Percentiles rank a stretch among this genome's conserved stretches.
These are phyloP conservation scores for Phylloporus sp. DNA, from an alignment of 768 basidiomycete genomes.

Conservation along the genomic window DNA sequence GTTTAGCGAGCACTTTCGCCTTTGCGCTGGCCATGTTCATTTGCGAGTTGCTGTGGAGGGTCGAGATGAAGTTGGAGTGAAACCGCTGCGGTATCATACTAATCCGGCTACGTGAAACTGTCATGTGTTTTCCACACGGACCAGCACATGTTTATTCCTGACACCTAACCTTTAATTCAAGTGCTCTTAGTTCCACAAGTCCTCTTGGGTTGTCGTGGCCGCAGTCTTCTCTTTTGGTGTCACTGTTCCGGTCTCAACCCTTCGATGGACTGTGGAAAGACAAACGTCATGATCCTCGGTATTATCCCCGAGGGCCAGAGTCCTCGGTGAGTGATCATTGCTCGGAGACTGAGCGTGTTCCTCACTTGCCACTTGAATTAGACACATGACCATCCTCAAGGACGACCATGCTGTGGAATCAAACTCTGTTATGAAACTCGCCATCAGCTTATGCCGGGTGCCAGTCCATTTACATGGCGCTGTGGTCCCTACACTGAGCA, in stretches of 20 bases:
- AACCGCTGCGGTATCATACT: conserved; percentile 19
- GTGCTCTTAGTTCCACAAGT: not conserved
- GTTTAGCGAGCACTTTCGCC: conserved; percentile 61
- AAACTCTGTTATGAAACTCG: not conserved
- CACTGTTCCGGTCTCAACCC: not conserved
- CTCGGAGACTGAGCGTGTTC: conserved; percentile 1
- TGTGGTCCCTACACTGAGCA: conserved; percentile 21
- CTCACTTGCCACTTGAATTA: conserved; percentile 11
- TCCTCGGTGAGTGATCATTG: conserved; percentile 11
- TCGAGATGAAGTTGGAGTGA: not conserved
- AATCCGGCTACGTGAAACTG: conserved; percentile 7
- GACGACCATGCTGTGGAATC: not conserved
- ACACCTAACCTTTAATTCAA: no score
- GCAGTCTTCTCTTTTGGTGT: no score
- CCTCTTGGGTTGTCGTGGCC: no score
- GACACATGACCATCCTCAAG: conserved; percentile 8
- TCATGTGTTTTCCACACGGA: conserved; percentile 24
- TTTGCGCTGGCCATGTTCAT: conserved; percentile 38
- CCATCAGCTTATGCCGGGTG: conserved; percentile 17
- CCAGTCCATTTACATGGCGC: conserved; percentile 22
- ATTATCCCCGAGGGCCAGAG: conserved; percentile 12
- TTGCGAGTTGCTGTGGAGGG: not conserved
- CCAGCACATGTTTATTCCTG: not conserved
- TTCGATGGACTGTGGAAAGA: no score
- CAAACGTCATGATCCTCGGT: conserved; percentile 9